A percentile compares a stretch with the other conserved stretches of the same genome.
Conservation (phyloP, 106 monocot species). For the Cymbidium sinense region DNA sequence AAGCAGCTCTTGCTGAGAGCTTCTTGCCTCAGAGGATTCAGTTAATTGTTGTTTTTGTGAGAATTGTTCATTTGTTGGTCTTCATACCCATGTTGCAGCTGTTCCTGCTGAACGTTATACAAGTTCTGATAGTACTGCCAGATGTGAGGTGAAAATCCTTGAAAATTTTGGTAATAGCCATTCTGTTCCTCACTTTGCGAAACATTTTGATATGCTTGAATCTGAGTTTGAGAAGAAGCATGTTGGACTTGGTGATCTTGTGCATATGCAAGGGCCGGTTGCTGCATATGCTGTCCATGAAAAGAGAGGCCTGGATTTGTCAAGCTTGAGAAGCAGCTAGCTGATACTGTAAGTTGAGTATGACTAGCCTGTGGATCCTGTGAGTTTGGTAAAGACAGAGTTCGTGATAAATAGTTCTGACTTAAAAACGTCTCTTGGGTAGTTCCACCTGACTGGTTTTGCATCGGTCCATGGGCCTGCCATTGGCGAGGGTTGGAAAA, state of each 20-base stretch:
- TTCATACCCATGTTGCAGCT: constrained; percentile 30
- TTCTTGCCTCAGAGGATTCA: constrained; percentile 12
- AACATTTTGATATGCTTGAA: constrained; percentile 25
- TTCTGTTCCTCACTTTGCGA: constrained; percentile 29
- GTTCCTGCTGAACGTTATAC: constrained; percentile 46
- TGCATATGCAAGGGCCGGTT: constrained; percentile 18
- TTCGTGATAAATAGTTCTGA: constrained; percentile 18
- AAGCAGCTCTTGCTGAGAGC: constrained; percentile 11
- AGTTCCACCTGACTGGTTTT: constrained; percentile 13
- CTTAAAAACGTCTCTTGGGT: constrained; percentile 14
- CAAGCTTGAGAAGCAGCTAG: constrained; percentile 32
- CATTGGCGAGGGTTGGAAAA: constrained; percentile 29
- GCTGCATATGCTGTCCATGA: constrained; percentile 30
- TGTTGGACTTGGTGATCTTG: constrained; percentile 25
- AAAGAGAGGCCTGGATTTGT: constrained; percentile 19
- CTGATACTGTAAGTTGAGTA: constrained; percentile 29
- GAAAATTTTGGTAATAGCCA: constrained; percentile 31
- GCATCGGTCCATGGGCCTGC: constrained; percentile 12
- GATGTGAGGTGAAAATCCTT: constrained; percentile 36
- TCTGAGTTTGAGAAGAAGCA: constrained; percentile 25
- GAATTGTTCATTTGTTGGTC: constrained; percentile 19
- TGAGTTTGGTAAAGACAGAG: constrained; percentile 16
- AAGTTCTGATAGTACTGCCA: constrained; percentile 77
- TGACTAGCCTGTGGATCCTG: constrained; percentile 29
- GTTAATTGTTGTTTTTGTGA: constrained; percentile 16